Evolutionary conservation across 495 filamentous ascomycete genomes (phyloP).

Genomic region (Penicillium desertorum): DNA sequence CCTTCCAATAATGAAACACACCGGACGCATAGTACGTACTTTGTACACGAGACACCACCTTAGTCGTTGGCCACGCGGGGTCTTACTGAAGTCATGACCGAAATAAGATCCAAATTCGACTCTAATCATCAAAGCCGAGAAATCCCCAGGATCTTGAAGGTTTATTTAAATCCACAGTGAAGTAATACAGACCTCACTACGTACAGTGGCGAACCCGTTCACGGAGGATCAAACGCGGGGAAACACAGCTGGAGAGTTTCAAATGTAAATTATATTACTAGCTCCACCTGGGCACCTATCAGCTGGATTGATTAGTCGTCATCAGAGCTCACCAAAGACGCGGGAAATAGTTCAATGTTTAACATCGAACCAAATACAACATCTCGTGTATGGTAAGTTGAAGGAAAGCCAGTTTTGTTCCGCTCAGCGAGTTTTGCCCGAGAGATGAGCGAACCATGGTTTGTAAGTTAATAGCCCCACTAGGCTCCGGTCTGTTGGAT

Average conservation of each 20-base stretch:
- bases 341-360: not conserved
- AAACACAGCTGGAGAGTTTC: not conserved
- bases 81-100: slow-evolving; percentile 6
- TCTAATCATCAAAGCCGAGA: not conserved
- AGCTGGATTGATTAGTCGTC: not conserved
- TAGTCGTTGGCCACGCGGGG: not conserved
- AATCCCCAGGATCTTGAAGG: not conserved
- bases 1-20: not conserved
- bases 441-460: slow-evolving; percentile 29
- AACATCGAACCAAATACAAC: not conserved
- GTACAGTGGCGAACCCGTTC: slow-evolving; percentile 12
- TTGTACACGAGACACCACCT: not conserved
- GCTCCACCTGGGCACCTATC: not conserved
- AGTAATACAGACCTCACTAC: not conserved
- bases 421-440: slow-evolving; percentile 32
- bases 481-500: not conserved
- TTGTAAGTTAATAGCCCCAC: slow-evolving; percentile 1
- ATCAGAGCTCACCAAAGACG: not conserved
- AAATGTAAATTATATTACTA: not conserved
- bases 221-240: slow-evolving; percentile 11
- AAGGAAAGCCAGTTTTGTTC: not conserved
- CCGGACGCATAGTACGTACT: too few species aligned
- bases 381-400: not conserved
- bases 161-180: slow-evolving; percentile 7
- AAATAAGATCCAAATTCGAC: not conserved